These are phyloP conservation scores for Panellus pusillus DNA, from an alignment of 768 basidiomycete species.

Conservation along the genomic window DNA sequence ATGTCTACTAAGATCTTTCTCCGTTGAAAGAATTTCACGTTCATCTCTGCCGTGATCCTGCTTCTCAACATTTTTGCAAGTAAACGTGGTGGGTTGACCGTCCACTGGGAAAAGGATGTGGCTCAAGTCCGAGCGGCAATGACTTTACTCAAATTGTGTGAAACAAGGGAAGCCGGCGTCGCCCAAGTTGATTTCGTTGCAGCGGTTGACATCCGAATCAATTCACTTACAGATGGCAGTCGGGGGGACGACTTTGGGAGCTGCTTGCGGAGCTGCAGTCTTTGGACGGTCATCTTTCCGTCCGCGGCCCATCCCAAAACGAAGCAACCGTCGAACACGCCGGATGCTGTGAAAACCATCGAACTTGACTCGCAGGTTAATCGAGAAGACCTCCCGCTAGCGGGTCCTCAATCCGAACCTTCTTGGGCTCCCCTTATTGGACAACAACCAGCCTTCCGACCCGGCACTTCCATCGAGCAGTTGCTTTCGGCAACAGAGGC, in stretches of 20 bases:
- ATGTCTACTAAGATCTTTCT: neutral
- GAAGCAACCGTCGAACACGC: neutral
- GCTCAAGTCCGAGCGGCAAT: neutral
- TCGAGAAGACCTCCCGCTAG: too few relatives aligned
- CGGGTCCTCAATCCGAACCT: too few relatives aligned
- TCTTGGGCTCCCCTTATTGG: neutral
- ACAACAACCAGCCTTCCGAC: neutral
- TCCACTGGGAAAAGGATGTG: neutral
- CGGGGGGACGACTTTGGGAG: conserved; percentile 1
- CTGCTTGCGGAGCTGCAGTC: neutral
- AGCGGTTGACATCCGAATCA: neutral
- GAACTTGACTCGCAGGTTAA: neutral
- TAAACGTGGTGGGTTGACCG: neutral
- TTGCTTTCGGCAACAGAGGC: neutral
- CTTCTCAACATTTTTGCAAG: neutral
- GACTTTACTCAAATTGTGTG: neutral
- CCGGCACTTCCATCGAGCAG: neutral
- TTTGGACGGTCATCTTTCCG: neutral
- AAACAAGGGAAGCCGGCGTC: neutral
- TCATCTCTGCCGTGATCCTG: conserved; percentile 1
- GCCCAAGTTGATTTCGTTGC: neutral
- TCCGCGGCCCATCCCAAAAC: neutral
- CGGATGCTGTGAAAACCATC: neutral
- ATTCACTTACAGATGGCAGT: neutral
- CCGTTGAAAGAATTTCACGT: neutral